A percentile compares a stretch with the other conserved stretches of the same genome.
Conservation (phyloP, 164 flowering plant species). For the Stephania cephalantha region DNA sequence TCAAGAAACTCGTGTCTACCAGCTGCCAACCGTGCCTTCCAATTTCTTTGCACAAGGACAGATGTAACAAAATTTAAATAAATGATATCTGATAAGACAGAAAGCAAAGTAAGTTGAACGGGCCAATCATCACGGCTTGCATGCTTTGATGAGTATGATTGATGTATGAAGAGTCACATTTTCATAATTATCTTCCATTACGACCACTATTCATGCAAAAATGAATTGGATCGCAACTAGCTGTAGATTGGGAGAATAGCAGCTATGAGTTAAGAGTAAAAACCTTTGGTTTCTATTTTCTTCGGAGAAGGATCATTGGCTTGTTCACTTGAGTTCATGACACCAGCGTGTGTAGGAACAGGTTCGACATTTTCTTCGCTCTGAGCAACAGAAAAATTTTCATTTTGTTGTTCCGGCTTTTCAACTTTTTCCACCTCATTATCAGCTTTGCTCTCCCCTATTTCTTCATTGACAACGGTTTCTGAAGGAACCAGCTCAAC, state of each 20-base stretch:
- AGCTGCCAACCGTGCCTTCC: too few species aligned
- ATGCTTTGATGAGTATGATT: not conserved
- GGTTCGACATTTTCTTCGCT: slow-evolving; percentile 22
- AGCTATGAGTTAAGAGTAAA: not conserved
- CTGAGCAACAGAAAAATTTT: slow-evolving; percentile 13
- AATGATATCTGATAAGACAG: too few species aligned
- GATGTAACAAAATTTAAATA: too few species aligned
- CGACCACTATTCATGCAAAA: not conserved
- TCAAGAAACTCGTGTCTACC: too few species aligned
- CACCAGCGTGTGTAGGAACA: slow-evolving; percentile 26
- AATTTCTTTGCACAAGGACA: too few species aligned
- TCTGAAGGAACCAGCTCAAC: slow-evolving; percentile 22
- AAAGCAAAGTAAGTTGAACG: not conserved
- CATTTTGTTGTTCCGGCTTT: slow-evolving; percentile 11
- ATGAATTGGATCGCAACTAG: not conserved
- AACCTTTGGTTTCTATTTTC: slow-evolving; percentile 50
- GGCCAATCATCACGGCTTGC: not conserved
- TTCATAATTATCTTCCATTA: not conserved
- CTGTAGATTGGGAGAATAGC: not conserved
- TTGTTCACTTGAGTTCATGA: slow-evolving; percentile 12
- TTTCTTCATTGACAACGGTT: slow-evolving; percentile 18
- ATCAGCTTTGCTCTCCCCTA: slow-evolving; percentile 18
- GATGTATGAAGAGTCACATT: not conserved
- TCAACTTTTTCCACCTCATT: slow-evolving; percentile 11
- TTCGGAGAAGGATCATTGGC: slow-evolving; percentile 16